phyloP scores from a whole-genome alignment of 495 filamentous ascomycete species.

The Aspergillus carlsbadensis region DNA sequence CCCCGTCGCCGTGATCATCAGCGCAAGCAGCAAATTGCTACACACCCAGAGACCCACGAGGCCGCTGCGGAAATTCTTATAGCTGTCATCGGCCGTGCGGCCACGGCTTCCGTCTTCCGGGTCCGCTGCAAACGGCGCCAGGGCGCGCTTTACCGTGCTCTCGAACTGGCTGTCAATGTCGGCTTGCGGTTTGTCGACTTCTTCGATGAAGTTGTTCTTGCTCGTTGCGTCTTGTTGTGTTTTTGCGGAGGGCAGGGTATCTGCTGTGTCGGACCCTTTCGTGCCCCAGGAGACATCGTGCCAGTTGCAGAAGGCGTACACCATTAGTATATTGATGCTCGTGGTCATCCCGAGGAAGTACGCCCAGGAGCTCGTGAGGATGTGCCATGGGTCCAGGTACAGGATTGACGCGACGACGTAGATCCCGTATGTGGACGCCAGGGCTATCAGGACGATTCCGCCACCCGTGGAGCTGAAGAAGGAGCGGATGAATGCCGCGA shows the following conservation, averaged over 20 bases:
- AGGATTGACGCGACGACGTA: slow-evolving; percentile 97
- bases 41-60: slow-evolving; percentile 93
- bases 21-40: slow-evolving; percentile 83
- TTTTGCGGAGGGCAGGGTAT: slow-evolving; percentile 85
- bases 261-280: slow-evolving; percentile 97
- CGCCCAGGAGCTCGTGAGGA: slow-evolving; percentile 96
- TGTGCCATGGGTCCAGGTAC: slow-evolving; percentile 99
- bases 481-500: slow-evolving; percentile 58
- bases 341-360: slow-evolving; percentile 93
- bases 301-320: slow-evolving; percentile 99
- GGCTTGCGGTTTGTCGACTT: slow-evolving; percentile 93
- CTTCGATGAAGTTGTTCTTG: slow-evolving; percentile 88
- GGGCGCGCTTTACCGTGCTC: slow-evolving; percentile 89
- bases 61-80: slow-evolving; percentile 97
- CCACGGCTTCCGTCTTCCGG: slow-evolving; percentile 72
- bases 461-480: slow-evolving; percentile 74
- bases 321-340: slow-evolving; percentile 98
- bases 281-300: slow-evolving; percentile 99
- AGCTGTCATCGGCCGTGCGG: slow-evolving; percentile 89
- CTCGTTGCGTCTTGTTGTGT: slow-evolving; percentile 77
- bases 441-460: slow-evolving; percentile 89
- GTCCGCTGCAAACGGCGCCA: slow-evolving; percentile 76
- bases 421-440: slow-evolving; percentile 92
- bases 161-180: slow-evolving; percentile 99
- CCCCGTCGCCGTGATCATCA: slow-evolving; percentile 84